Evolutionary conservation across 208 protist genomes (phyloP).

Genomic region (Leishmania gerbilli): DNA sequence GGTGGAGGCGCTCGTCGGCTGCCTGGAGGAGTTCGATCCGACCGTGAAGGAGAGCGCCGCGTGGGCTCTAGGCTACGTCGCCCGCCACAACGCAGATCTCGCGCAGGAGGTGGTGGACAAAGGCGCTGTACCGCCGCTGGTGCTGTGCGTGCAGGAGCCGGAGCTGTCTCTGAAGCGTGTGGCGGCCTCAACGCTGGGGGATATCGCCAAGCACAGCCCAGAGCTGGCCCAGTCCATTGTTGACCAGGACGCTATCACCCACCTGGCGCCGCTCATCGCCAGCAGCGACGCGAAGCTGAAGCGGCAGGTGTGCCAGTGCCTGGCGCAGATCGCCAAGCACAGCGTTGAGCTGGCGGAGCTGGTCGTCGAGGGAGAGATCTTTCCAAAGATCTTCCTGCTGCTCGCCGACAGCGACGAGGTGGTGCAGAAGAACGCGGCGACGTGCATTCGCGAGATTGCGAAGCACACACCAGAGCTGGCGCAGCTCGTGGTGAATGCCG

Average conservation of each 20-base stretch:
- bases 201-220: constrained; percentile 96
- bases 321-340: constrained; percentile 98
- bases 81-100: constrained; percentile 94
- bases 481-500: constrained; percentile 97
- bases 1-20: constrained; percentile 96
- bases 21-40: constrained; percentile 98
- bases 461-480: constrained; percentile 98
- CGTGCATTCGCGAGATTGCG: constrained; percentile 97
- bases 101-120: constrained; percentile 97
- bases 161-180: constrained; percentile 98
- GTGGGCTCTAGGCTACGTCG: constrained; percentile 98
- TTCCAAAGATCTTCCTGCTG: constrained; percentile 96
- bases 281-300: constrained; percentile 96
- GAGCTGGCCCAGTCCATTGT: constrained; percentile 97
- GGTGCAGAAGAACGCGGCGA: constrained; percentile 97
- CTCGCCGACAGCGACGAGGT: constrained; percentile 96
- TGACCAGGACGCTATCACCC: constrained; percentile 96
- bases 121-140: constrained; percentile 95
- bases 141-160: constrained; percentile 98
- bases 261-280: constrained; percentile 96
- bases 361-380: constrained; percentile 98
- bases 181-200: constrained; percentile 94
- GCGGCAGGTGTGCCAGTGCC: constrained; percentile 94
- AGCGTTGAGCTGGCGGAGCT: constrained; percentile 98
- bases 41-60: constrained; percentile 97